Conservation (phyloP, 306 rosid species). For the Datisca glomerata region DNA sequence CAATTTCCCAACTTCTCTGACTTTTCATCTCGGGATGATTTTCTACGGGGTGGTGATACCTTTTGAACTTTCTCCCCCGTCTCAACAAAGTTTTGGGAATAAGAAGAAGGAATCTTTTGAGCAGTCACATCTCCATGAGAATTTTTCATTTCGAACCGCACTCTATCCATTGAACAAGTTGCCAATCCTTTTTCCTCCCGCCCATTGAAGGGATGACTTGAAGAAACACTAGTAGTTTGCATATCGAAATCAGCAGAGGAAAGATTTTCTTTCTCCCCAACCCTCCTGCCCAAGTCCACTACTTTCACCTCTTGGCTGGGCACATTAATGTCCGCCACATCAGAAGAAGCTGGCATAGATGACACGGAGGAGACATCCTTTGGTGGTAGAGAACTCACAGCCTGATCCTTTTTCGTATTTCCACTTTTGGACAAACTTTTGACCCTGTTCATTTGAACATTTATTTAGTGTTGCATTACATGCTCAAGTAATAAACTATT, state of each 20-base stretch:
- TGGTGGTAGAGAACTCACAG: conserved; percentile 32
- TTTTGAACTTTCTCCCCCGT: conserved; percentile 58
- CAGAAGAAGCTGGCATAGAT: conserved; percentile 34
- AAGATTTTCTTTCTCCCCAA: conserved; percentile 45
- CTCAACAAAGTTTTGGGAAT: conserved; percentile 43
- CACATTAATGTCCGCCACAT: conserved; percentile 42
- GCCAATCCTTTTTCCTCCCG: conserved; percentile 46
- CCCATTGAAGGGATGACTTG: conserved; percentile 29
- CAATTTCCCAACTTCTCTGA: conserved; percentile 51
- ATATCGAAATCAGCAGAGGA: conserved; percentile 48
- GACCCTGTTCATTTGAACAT: conserved; percentile 49
- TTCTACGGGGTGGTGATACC: conserved; percentile 83
- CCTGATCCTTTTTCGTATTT: conserved; percentile 74
- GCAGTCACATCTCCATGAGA: conserved; percentile 32
- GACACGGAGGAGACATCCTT: conserved; percentile 49
- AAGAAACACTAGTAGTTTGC: conserved; percentile 34
- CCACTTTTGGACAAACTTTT: conserved; percentile 91
- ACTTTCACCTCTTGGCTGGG: conserved; percentile 54
- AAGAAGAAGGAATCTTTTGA: conserved; percentile 43
- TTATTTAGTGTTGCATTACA: conserved; percentile 14
- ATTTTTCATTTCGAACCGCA: conserved; percentile 49
- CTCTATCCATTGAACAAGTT: conserved; percentile 41
- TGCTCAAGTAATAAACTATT: conserved; percentile 2
- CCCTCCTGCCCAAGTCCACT: conserved; percentile 43
- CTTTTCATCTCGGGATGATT: conserved; percentile 61